A percentile compares a stretch with the other conserved stretches of the same genome.
Conservation (phyloP, 345 rosid species). For the Arabidopsis suecica region DNA sequence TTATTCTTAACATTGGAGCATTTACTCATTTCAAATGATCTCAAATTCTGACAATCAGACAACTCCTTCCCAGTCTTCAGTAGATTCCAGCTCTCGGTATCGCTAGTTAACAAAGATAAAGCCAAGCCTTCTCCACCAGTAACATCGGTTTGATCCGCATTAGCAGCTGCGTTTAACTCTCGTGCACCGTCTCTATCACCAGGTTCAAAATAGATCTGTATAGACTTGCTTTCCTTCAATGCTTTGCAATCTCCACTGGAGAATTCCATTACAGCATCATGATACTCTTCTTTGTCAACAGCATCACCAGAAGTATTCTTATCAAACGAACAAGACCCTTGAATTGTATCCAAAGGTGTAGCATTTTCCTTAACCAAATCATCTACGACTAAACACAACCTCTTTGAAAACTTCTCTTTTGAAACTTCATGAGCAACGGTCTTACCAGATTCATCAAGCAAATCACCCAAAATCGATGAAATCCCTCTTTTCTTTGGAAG, state of each 20-base stretch:
- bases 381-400: conserved; percentile 55
- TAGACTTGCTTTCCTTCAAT: conserved; percentile 35
- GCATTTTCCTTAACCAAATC: conserved; percentile 50
- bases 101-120: conserved; percentile 32
- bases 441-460: conserved; percentile 44
- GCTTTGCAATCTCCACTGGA: conserved; percentile 42
- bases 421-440: conserved; percentile 19
- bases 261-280: conserved; percentile 39
- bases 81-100: conserved; percentile 45
- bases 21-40: conserved; percentile 58
- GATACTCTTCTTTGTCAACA: conserved; percentile 32
- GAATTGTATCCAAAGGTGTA: conserved; percentile 6
- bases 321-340: conserved; percentile 29
- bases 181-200: conserved; percentile 43
- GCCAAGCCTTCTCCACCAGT: conserved; percentile 34
- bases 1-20: conserved; percentile 53
- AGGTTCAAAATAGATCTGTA: conserved; percentile 42
- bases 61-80: conserved; percentile 43
- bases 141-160: conserved; percentile 17
- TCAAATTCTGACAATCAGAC: conserved; percentile 51
- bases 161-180: conserved; percentile 32
- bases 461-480: conserved; percentile 49
- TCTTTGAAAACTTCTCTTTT: conserved; percentile 47
- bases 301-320: conserved; percentile 36
- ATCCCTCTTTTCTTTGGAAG: conserved; percentile 52